These are phyloP conservation scores for Candida alai DNA, from an alignment of 805 yeast species.

Conservation along the genomic window DNA sequence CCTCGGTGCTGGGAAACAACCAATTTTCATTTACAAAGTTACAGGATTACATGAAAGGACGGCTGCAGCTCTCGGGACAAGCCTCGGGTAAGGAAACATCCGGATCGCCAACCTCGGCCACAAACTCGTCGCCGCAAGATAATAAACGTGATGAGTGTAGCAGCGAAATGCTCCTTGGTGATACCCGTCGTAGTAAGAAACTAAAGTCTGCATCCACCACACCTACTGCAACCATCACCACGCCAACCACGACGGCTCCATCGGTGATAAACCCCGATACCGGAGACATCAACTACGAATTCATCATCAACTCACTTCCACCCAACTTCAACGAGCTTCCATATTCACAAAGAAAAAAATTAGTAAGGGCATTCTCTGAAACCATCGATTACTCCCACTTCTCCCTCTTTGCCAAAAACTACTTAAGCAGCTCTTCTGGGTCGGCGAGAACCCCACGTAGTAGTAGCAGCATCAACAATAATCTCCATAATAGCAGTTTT, in stretches of 20 bases:
- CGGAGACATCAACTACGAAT: slow-evolving; percentile 37
- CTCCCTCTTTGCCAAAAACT: slow-evolving; percentile 36
- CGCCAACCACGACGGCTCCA: too few relatives aligned
- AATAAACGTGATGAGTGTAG: neutral
- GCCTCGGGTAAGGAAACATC: too few relatives aligned
- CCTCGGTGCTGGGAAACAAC: slow-evolving; percentile 6
- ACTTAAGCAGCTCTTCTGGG: slow-evolving; percentile 18
- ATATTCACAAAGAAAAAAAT: slow-evolving; percentile 56
- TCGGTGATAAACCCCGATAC: slow-evolving; percentile 16
- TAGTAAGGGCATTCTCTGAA: slow-evolving; percentile 33
- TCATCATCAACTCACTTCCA: slow-evolving; percentile 44
- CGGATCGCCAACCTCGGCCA: slow-evolving; percentile 7
- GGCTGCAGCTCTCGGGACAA: too few relatives aligned
- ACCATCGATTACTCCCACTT: slow-evolving; percentile 42
- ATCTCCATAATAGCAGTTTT: slow-evolving; percentile 30
- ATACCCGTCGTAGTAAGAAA: slow-evolving; percentile 16
- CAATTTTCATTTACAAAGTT: slow-evolving; percentile 19
- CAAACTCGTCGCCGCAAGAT: neutral
- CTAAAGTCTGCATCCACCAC: slow-evolving; percentile 17
- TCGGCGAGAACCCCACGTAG: slow-evolving; percentile 18
- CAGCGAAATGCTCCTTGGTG: neutral
- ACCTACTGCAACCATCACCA: too few relatives aligned
- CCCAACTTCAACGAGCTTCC: slow-evolving; percentile 53
- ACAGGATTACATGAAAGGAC: slow-evolving; percentile 20
- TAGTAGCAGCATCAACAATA: slow-evolving; percentile 13